Evolutionary conservation across 2,329 filamentous ascomycete genomes (phyloP).

Genomic region (Ceratocystis ficicola): DNA sequence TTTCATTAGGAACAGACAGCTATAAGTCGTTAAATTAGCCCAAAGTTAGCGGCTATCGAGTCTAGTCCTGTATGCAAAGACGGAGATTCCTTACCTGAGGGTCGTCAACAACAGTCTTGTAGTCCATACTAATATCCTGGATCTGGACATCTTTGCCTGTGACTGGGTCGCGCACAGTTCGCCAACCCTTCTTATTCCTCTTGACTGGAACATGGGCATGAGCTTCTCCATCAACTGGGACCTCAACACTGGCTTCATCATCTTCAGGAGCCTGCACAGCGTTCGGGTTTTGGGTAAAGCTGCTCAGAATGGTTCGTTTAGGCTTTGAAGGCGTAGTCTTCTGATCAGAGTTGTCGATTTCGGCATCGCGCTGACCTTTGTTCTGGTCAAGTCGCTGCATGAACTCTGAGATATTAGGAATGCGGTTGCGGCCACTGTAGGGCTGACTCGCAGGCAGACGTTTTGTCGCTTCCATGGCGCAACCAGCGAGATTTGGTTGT

Average conservation of each 20-base stretch:
- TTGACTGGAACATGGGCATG: constrained; percentile 27
- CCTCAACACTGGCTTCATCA: constrained; percentile 26
- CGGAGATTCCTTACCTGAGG: constrained; percentile 43
- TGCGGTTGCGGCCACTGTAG: constrained; percentile 71
- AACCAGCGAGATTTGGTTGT: background rate
- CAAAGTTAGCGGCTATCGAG: background rate
- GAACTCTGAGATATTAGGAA: constrained; percentile 80
- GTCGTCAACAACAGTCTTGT: constrained; percentile 58
- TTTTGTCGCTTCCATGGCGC: constrained; percentile 32
- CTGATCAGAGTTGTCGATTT: constrained; percentile 48
- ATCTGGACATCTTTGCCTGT: constrained; percentile 80
- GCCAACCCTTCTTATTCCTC: constrained; percentile 45
- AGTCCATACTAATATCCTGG: constrained; percentile 60
- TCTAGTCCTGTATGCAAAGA: too few relatives aligned
- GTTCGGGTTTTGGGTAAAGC: constrained; percentile 31
- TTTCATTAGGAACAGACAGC: constrained; percentile 81
- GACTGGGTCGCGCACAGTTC: constrained; percentile 71
- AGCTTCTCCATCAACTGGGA: constrained; percentile 31
- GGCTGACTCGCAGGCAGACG: constrained; percentile 46
- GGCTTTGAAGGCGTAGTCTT: background rate
- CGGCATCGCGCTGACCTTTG: constrained; percentile 61
- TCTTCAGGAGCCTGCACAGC: constrained; percentile 12
- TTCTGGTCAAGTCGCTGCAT: constrained; percentile 65
- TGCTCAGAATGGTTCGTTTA: constrained; percentile 6
- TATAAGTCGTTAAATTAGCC: constrained; percentile 27